Conservation (phyloP, 2,329 filamentous ascomycete species). For the Cryphonectria parasitica region DNA sequence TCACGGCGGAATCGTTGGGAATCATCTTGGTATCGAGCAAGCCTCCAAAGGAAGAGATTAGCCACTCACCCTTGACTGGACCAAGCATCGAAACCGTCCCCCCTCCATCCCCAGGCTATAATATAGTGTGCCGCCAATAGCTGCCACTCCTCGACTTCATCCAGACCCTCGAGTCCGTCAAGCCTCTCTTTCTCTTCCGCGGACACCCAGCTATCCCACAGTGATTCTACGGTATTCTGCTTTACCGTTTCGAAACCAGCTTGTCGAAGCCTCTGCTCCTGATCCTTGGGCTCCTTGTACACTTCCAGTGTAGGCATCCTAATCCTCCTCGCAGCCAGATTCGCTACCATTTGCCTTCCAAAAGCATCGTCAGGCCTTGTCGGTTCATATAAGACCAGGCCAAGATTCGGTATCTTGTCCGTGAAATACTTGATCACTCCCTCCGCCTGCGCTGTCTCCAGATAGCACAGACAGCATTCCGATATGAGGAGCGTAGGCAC, state of each 20-base stretch:
- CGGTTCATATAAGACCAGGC: conserved; percentile 85
- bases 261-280: conserved; percentile 66
- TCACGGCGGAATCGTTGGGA: not conserved
- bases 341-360: conserved; percentile 88
- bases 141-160: conserved; percentile 95
- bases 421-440: conserved; percentile 69
- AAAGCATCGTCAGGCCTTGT: conserved; percentile 84
- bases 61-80: not conserved
- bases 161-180: conserved; percentile 79
- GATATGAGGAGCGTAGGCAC: conserved; percentile 85
- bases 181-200: conserved; percentile 77
- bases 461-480: conserved; percentile 94
- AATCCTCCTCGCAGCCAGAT: conserved; percentile 81
- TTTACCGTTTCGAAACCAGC: conserved; percentile 63
- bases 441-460: conserved; percentile 67
- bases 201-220: conserved; percentile 78
- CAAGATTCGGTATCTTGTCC: conserved; percentile 49
- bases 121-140: conserved; percentile 88
- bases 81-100: conserved; percentile 43
- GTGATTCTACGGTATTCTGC: conserved; percentile 53
- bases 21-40: not conserved
- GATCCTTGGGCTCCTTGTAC: conserved; percentile 70
- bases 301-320: conserved; percentile 78
- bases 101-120: conserved; percentile 84
- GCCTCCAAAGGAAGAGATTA: not conserved